phyloP scores from a whole-genome alignment of 306 rosid genomes.

The Prunus davidiana region DNA sequence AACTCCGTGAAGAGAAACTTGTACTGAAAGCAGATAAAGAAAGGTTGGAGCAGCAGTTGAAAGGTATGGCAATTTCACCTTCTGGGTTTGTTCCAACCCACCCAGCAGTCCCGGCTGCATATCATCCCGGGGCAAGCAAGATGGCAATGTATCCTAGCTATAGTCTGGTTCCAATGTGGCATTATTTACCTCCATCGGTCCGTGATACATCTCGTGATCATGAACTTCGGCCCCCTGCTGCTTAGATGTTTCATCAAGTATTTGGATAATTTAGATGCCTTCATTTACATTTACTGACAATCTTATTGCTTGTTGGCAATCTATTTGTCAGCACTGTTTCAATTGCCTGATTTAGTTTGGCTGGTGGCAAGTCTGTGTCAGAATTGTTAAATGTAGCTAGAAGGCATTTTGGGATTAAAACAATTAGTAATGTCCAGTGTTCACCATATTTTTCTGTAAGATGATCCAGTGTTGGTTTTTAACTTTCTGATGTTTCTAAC shows the following conservation, averaged over 20 bases:
- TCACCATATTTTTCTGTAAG: neutral
- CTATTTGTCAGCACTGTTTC: slow-evolving; percentile 35
- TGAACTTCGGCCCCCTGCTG: slow-evolving; percentile 98
- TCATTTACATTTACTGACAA: slow-evolving; percentile 15
- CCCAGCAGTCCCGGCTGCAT: slow-evolving; percentile 70
- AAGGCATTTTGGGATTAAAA: slow-evolving; percentile 29
- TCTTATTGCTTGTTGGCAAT: slow-evolving; percentile 25
- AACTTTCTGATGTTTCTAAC: neutral
- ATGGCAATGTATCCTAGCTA: slow-evolving; percentile 82
- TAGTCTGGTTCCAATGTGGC: slow-evolving; percentile 87
- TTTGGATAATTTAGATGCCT: slow-evolving; percentile 18
- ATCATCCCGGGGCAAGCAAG: slow-evolving; percentile 62
- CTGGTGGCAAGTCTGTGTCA: slow-evolving; percentile 20
- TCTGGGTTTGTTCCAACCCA: slow-evolving; percentile 68
- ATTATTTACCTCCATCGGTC: slow-evolving; percentile 62
- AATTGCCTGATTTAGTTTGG: slow-evolving; percentile 20
- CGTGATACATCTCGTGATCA: slow-evolving; percentile 89
- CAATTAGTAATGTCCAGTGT: slow-evolving; percentile 5
- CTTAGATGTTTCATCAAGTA: slow-evolving; percentile 30
- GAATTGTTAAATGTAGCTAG: slow-evolving; percentile 30
- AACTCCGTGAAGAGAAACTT: slow-evolving; percentile 79
- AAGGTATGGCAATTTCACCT: slow-evolving; percentile 49
- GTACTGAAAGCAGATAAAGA: slow-evolving; percentile 73
- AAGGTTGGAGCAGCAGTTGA: slow-evolving; percentile 69
- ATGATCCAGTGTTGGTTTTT: neutral